Evolutionary conservation across 2,329 filamentous ascomycete genomes (phyloP).

Genomic region (Xylaria sp.): DNA sequence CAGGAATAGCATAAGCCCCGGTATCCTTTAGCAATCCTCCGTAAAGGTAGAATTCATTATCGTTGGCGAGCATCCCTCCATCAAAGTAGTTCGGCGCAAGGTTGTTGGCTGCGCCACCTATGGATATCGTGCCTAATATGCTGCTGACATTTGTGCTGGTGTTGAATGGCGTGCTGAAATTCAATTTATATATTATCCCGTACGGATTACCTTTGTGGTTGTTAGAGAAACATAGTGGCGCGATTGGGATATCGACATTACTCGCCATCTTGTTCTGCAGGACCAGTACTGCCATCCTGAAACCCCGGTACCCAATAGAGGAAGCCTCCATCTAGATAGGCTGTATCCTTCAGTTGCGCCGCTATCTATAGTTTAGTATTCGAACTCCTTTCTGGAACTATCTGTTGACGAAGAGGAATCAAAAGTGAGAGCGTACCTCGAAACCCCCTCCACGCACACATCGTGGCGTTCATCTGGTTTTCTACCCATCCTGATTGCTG

Average conservation of each 20-base stretch:
- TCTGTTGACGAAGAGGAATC: background rate
- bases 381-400: background rate
- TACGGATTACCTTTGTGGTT: slow-evolving; percentile 59
- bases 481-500: slow-evolving; percentile 62
- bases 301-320: slow-evolving; percentile 65
- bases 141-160: slow-evolving; percentile 63
- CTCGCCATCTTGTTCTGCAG: slow-evolving; percentile 56
- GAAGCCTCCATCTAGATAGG: slow-evolving; percentile 73
- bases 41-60: slow-evolving; percentile 71
- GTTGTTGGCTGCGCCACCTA: slow-evolving; percentile 62
- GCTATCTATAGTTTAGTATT: slow-evolving; percentile 52
- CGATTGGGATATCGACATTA: slow-evolving; percentile 25
- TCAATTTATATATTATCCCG: slow-evolving; percentile 67
- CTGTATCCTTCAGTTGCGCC: slow-evolving; percentile 60
- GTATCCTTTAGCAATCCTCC: slow-evolving; percentile 64
- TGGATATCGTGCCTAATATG: slow-evolving; percentile 61
- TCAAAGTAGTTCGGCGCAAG: slow-evolving; percentile 68
- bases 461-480: slow-evolving; percentile 65
- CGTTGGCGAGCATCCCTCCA: slow-evolving; percentile 73
- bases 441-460: slow-evolving; percentile 66
- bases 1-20: slow-evolving; percentile 53
- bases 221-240: slow-evolving; percentile 21
- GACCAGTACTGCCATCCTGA: slow-evolving; percentile 55
- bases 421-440: slow-evolving; percentile 47
- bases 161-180: slow-evolving; percentile 68